Conservation (phyloP, 129 eudicot genomes). For the Flaveria ramosissima region DNA sequence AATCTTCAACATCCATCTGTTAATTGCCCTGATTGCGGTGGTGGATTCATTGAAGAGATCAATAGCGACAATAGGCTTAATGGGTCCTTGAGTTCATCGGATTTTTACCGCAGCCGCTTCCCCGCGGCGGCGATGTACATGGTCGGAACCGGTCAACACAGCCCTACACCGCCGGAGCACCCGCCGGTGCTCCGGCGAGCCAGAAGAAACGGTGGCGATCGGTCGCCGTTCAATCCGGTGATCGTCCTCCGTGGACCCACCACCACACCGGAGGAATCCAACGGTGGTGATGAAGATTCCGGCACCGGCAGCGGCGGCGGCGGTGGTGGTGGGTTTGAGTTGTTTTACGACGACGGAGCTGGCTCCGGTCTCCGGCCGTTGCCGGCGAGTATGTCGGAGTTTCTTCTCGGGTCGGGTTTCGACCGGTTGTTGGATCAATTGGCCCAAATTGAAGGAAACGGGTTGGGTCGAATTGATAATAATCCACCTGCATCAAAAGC, state of each 20-base stretch:
- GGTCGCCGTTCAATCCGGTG: constrained; percentile 70
- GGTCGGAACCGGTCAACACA: constrained; percentile 47
- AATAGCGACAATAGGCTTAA: constrained; percentile 37
- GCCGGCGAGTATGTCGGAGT: constrained; percentile 89
- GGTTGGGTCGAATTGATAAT: constrained; percentile 70
- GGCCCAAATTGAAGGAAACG: constrained; percentile 81
- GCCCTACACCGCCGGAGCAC: constrained; percentile 45
- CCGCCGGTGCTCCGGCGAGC: constrained; percentile 61
- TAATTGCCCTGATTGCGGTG: constrained; percentile 78
- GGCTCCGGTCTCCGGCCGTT: constrained; percentile 90
- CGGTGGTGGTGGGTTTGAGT: constrained; percentile 43
- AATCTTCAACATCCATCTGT: constrained; percentile 46
- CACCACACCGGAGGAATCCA: constrained; percentile 32
- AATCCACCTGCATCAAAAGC: constrained; percentile 93
- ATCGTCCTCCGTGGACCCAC: constrained; percentile 45
- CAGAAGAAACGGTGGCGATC: constrained; percentile 52
- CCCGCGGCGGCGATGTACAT: constrained; percentile 82
- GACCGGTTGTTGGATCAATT: constrained; percentile 93
- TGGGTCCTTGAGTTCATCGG: constrained; percentile 43
- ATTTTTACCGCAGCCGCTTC: constrained; percentile 54
- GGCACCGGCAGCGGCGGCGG: neutral
- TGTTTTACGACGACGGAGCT: constrained; percentile 91
- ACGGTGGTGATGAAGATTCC: neutral
- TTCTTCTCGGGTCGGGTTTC: constrained; percentile 85
- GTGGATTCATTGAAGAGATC: constrained; percentile 77